Evolutionary conservation across 2,329 filamentous ascomycete species (phyloP).

Genomic region (Albophoma yamanashiensis): DNA sequence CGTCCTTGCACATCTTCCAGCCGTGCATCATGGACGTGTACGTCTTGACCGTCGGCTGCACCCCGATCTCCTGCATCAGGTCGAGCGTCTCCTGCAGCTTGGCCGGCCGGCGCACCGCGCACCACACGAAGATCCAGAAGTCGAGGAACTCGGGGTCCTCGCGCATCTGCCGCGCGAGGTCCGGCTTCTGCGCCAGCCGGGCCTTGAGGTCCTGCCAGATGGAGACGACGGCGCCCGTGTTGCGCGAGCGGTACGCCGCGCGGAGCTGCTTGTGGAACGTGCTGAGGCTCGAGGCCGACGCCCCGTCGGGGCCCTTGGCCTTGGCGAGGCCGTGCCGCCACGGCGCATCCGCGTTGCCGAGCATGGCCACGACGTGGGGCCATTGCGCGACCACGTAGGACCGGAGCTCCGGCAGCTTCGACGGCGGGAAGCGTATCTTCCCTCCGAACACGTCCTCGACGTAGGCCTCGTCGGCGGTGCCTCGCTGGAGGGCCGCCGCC

Average conservation of each 20-base stretch:
- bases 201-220: constrained; percentile 22
- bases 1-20: constrained; percentile 49
- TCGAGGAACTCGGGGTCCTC: constrained; percentile 24
- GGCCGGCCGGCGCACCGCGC: constrained; percentile 18
- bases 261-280: constrained; percentile 18
- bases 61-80: constrained; percentile 33
- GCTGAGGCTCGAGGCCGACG: constrained; percentile 2
- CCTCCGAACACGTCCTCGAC: constrained; percentile 10
- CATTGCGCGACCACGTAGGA: constrained; percentile 19
- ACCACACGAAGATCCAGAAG: constrained; percentile 29
- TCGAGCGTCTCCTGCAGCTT: constrained; percentile 26
- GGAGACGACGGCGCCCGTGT: constrained; percentile 15
- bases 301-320: neutral
- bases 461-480: constrained; percentile 8
- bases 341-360: constrained; percentile 9
- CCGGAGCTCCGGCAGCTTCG: constrained; percentile 11
- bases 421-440: constrained; percentile 6
- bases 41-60: constrained; percentile 50
- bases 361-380: constrained; percentile 11
- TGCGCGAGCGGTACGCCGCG: constrained; percentile 16
- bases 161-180: constrained; percentile 17
- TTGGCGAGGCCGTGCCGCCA: constrained; percentile 10
- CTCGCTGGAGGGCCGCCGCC: constrained; percentile 9
- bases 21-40: constrained; percentile 68
- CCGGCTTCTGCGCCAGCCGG: constrained; percentile 11